Percentiles rank a stretch among this genome's conserved stretches.
These are phyloP conservation scores for Claviceps monticola DNA, from an alignment of 2,329 filamentous ascomycete genomes.

Conservation along the genomic window DNA sequence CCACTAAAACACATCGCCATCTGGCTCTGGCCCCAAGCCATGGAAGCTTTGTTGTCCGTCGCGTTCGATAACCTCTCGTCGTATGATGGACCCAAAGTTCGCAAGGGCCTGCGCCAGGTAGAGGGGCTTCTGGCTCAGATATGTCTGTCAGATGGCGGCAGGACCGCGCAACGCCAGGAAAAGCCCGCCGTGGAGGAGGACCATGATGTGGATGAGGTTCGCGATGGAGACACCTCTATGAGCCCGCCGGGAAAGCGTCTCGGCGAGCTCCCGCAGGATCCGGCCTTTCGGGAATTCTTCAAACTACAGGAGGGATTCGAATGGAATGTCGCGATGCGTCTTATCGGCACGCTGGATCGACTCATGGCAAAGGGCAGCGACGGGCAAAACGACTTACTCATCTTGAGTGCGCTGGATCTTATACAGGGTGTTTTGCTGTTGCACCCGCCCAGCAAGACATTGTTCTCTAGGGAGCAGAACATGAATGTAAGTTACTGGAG, in stretches of 20 bases:
- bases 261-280: conserved; percentile 60
- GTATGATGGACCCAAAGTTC: conserved; percentile 76
- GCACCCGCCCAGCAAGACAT: conserved; percentile 74
- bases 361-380: conserved; percentile 72
- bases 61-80: conserved; percentile 96
- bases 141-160: conserved; percentile 49
- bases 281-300: conserved; percentile 90
- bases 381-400: conserved; percentile 75
- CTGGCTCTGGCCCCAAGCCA: conserved; percentile 24
- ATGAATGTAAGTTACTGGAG: conserved; percentile 58
- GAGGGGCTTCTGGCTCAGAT: conserved; percentile 90
- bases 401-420: conserved; percentile 74
- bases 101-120: conserved; percentile 86
- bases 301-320: conserved; percentile 94
- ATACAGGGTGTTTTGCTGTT: conserved; percentile 80
- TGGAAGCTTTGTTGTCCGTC: conserved; percentile 85
- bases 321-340: conserved; percentile 84
- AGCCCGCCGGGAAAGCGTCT: conserved; percentile 45
- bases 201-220: no score
- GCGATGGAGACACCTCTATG: conserved; percentile 9
- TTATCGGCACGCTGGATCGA: conserved; percentile 75
- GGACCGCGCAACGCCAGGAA: conserved; percentile 4
- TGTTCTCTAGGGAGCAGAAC: conserved; percentile 80
- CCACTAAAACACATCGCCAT: background rate
- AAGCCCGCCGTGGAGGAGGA: background rate